Conservation (phyloP, 73 alveolate genomes). For the Paramecium sexaurelia region DNA sequence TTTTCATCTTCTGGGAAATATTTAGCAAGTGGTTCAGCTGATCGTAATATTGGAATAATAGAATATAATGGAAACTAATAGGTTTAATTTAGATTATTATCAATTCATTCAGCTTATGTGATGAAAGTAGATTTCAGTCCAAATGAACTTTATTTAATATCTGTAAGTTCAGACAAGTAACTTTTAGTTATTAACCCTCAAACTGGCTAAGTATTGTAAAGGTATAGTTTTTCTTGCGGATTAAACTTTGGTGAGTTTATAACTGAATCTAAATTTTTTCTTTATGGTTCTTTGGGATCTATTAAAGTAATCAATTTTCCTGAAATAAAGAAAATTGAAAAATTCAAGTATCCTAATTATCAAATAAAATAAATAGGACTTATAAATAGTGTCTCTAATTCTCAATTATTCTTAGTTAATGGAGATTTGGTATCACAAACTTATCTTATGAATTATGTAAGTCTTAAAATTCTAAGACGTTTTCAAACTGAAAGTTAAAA, state of each 20-base stretch:
- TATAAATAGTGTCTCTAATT: neutral
- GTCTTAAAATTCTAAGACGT: neutral
- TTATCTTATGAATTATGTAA: neutral
- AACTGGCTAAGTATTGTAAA: neutral
- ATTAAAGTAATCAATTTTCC: neutral
- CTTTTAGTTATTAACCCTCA: neutral
- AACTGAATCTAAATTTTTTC: neutral
- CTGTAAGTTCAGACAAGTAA: neutral
- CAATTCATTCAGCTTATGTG: neutral
- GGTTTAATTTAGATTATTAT: neutral
- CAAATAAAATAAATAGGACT: neutral
- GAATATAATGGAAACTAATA: neutral
- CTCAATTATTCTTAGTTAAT: neutral
- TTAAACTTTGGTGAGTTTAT: neutral
- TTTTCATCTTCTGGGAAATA: neutral
- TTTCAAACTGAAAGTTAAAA: neutral
- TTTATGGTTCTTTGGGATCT: neutral
- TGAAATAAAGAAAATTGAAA: neutral
- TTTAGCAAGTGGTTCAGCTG: conserved; percentile 33
- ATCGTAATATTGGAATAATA: neutral
- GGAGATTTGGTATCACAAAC: neutral
- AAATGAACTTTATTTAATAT: neutral
- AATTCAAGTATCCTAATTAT: neutral
- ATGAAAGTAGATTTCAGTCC: conserved; percentile 24
- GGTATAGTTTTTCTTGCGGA: neutral